A percentile compares a stretch with the other conserved stretches of the same genome.
Evolutionary conservation across 2,329 filamentous ascomycete genomes (phyloP).

Genomic region (Nemania bipapillata): DNA sequence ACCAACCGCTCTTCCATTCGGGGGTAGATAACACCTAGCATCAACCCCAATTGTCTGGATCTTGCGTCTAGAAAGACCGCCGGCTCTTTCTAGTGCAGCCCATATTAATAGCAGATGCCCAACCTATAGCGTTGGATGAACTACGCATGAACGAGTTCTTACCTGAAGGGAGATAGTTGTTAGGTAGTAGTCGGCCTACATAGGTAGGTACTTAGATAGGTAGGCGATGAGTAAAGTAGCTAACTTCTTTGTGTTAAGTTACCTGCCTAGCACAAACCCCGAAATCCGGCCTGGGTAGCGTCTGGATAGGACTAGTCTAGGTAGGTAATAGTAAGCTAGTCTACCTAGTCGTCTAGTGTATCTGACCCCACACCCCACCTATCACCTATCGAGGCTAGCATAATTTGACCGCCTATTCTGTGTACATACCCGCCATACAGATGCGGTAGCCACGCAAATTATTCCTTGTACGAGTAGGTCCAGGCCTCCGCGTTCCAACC

Average conservation of each 20-base stretch:
- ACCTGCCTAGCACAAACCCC: neutral
- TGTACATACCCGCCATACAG: neutral
- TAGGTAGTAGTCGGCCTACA: neutral
- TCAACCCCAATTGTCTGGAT: neutral
- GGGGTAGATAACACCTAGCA: neutral
- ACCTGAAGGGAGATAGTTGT: neutral
- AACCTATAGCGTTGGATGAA: neutral
- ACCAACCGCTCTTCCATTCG: neutral
- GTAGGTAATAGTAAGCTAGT: neutral
- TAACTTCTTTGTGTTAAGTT: too few relatives aligned
- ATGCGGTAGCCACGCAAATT: conserved; percentile 18
- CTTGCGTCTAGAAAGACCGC: neutral
- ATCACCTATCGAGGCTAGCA: neutral
- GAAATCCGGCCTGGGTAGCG: neutral
- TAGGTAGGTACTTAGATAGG: neutral
- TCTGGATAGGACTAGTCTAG: neutral
- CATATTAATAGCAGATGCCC: neutral
- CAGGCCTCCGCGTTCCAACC: neutral
- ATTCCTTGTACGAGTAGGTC: neutral
- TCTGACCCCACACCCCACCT: neutral
- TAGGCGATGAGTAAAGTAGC: neutral
- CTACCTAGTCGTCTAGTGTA: neutral
- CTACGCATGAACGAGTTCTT: neutral
- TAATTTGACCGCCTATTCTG: conserved; percentile 21
- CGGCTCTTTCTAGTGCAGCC: neutral